Percentiles rank a stretch among this genome's conserved stretches.
These are phyloP conservation scores for Cynanchum wilfordii DNA, from an alignment of 257 asterid genomes.

Conservation along the genomic window DNA sequence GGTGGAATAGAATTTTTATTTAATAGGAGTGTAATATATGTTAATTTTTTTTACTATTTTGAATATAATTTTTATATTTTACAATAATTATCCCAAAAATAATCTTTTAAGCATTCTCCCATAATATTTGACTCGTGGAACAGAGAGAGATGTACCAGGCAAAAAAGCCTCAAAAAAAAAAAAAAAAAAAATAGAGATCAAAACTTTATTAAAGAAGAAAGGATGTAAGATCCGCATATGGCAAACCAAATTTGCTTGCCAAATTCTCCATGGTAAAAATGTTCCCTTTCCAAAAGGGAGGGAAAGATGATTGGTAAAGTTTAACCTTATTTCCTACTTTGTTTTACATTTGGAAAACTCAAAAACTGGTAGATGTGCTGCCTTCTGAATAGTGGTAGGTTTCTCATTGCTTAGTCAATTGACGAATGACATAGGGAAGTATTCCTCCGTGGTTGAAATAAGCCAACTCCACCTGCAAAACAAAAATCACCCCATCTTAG, in stretches of 20 bases:
- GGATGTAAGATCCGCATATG: background rate
- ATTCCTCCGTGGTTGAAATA: slow-evolving; percentile 84
- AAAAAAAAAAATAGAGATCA: too few species aligned
- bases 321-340: slow-evolving; percentile 28
- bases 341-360: slow-evolving; percentile 20
- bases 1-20: too few species aligned
- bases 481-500: background rate
- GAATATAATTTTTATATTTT: too few species aligned
- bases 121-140: background rate
- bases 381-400: slow-evolving; percentile 1
- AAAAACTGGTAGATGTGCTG: background rate
- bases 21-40: too few species aligned
- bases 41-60: too few species aligned
- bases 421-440: slow-evolving; percentile 77
- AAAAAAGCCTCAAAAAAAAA: background rate
- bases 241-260: background rate
- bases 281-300: slow-evolving; percentile 30
- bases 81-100: too few species aligned
- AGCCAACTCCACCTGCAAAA: slow-evolving; percentile 28
- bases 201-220: background rate
- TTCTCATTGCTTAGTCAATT: slow-evolving; percentile 51
- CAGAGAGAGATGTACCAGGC: background rate
- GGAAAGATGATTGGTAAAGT: slow-evolving; percentile 13
- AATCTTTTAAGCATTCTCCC: too few species aligned
- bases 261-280: slow-evolving; percentile 7